Evolutionary conservation across 148 eudicot species (phyloP), one percentile per base, ranked within the genome.

Genomic region (Vaccinium macrocarpon): DNA sequence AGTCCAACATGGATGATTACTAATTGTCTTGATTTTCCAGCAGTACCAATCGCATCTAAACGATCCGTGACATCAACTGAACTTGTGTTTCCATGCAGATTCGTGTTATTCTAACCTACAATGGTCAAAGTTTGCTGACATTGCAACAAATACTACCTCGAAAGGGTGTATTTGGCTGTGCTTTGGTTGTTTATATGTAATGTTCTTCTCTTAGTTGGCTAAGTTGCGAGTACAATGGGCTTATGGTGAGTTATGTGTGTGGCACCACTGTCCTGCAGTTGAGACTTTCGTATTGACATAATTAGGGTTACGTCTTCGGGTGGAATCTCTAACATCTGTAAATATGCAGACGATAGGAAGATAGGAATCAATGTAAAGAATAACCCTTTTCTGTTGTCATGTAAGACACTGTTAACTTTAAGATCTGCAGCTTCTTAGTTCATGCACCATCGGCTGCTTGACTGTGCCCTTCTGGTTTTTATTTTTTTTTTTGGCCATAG

Each of bases 241-340:
- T 81, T 9, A 50, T 32, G 42, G 61, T 25, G 56, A 49, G 35
- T 46, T 82, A 84, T 35, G 76, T 46, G 3, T 35, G 23, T 84
- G 59, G 27, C 51, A 51, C 76, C 84, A 6, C 4, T 32, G 64
- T 18, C 62, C 38, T 11, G 8, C 7, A 35, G 57, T 18, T 78
- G 25, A 35, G 71, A 48, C 11, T 51, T 78, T 70, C 53, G 53
- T 52, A 79, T 52, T 68, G 11, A 51, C 71, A 14, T 35, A 0
- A 14, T 68, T 56, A 84, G 78, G 86, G 48, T 78, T 27, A 29
- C 61, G 32, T 70, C 51, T 55, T 72, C 52, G 29, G 78, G n/a
- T 74, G 32, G 78, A 32, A 52, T 82, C 38, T 73, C 70, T 38
- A 74, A 42, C 84, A 55, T 8, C 13, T 72, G 84, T 83, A 55